phyloP scores from a whole-genome alignment of 768 basidiomycete species.

The Hericium erinaceus region DNA sequence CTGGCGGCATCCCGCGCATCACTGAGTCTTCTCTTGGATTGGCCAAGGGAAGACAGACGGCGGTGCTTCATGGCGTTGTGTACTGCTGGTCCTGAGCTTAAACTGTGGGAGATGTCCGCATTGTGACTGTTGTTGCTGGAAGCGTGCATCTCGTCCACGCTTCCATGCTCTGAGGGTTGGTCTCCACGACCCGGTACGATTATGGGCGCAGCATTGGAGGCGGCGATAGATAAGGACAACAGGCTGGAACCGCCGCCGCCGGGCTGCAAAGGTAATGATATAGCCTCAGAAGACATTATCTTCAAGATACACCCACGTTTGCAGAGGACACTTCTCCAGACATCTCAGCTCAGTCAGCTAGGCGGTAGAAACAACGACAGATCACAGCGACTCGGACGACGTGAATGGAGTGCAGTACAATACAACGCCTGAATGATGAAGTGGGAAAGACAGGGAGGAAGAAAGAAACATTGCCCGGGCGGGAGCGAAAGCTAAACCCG shows the following conservation, averaged over 20 bases:
- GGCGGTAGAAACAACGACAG: background rate
- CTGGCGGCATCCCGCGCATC: constrained; percentile 73
- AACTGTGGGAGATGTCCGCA: constrained; percentile 5
- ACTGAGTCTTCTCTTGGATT: constrained; percentile 61
- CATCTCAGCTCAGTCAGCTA: constrained; percentile 1
- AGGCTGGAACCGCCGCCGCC: constrained; percentile 31
- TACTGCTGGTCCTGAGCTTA: constrained; percentile 15
- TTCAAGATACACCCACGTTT: constrained; percentile 3
- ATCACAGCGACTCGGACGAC: background rate
- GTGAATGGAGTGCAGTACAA: constrained; percentile 6
- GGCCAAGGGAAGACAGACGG: constrained; percentile 60
- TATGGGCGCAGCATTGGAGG: constrained; percentile 41
- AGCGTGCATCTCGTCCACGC: background rate
- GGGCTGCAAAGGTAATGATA: constrained; percentile 1
- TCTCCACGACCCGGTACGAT: constrained; percentile 19
- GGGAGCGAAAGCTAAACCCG: constrained; percentile 1
- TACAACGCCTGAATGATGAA: background rate
- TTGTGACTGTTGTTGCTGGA: constrained; percentile 6
- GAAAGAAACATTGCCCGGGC: constrained; percentile 10
- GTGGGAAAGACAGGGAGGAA: constrained; percentile 4
- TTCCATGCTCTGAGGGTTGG: constrained; percentile 11
- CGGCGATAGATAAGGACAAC: constrained; percentile 61
- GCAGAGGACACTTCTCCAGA: constrained; percentile 3
- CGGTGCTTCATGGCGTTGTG: constrained; percentile 43
- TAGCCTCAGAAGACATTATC: background rate